These are phyloP conservation scores for Pestalotiopsis sp. DNA, from an alignment of 2,329 filamentous ascomycete species.

Conservation along the genomic window DNA sequence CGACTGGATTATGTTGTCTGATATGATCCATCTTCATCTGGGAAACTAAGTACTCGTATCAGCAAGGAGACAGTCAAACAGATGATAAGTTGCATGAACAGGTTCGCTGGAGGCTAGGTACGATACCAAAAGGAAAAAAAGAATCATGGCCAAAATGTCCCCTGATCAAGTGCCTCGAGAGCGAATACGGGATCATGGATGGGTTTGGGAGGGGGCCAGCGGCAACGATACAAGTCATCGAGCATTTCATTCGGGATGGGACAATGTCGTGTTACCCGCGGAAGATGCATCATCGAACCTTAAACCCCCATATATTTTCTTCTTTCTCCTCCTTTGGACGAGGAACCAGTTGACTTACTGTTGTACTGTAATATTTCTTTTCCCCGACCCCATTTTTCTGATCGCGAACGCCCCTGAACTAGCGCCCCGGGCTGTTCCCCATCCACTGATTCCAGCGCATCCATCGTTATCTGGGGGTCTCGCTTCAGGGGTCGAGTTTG, in stretches of 20 bases:
- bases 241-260: not conserved
- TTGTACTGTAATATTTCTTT: not conserved
- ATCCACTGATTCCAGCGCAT: not conserved
- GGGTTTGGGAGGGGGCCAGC: not conserved
- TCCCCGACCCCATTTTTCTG: not conserved
- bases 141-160: not conserved
- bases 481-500: not conserved
- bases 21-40: not conserved
- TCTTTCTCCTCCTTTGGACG: not conserved
- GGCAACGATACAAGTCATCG: not conserved
- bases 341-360: not conserved
- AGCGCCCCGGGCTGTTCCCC: not conserved
- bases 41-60: not conserved
- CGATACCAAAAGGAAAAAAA: not conserved
- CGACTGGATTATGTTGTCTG: not conserved
- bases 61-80: not conserved
- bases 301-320: not conserved
- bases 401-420: not conserved
- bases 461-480: not conserved
- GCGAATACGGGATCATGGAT: not conserved
- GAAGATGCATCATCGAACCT: not conserved
- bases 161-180: not conserved
- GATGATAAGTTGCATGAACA: not conserved
- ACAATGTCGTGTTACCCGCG: not conserved
- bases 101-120: not conserved